phyloP scores from a whole-genome alignment of 2,329 filamentous ascomycete genomes.

The Aspergillus novofumigatus region DNA sequence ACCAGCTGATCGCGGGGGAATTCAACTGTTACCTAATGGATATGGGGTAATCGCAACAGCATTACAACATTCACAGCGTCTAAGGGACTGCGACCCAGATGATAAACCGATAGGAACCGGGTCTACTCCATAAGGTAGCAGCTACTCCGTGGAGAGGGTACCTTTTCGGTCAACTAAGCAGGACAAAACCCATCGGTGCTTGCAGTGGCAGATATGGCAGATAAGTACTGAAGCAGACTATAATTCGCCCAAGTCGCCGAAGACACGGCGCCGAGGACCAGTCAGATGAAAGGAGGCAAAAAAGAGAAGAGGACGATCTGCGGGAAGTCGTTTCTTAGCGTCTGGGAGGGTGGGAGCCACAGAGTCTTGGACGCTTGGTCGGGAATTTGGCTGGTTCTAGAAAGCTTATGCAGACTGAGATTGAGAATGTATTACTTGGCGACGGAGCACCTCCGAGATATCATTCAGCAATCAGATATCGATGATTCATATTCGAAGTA shows the following conservation, averaged over 20 bases:
- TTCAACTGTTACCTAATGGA: conserved; percentile 20
- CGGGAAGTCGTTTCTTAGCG: neutral
- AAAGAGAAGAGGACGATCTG: neutral
- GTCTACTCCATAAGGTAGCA: too few relatives aligned
- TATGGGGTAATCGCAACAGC: conserved; percentile 17
- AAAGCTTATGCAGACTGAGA: neutral
- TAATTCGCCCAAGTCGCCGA: conserved; percentile 10
- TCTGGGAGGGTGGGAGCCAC: neutral
- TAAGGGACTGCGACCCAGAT: too few relatives aligned
- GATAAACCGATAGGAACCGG: too few relatives aligned
- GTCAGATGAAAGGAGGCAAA: conserved; percentile 1
- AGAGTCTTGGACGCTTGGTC: too few relatives aligned
- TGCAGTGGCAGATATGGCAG: too few relatives aligned
- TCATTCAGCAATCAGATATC: too few relatives aligned
- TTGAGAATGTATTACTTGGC: neutral
- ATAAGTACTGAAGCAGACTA: neutral
- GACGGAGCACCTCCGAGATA: neutral
- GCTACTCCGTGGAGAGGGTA: too few relatives aligned
- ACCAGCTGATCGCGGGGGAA: conserved; percentile 4
- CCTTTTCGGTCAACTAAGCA: neutral
- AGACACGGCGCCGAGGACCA: conserved; percentile 6
- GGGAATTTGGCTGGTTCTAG: neutral
- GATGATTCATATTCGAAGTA: neutral
- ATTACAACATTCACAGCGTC: too few relatives aligned
- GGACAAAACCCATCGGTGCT: conserved; percentile 7